Evolutionary conservation across 768 basidiomycete species (phyloP), one percentile per base, ranked within the genome.

Genomic region (Lactifluus echinatus): DNA sequence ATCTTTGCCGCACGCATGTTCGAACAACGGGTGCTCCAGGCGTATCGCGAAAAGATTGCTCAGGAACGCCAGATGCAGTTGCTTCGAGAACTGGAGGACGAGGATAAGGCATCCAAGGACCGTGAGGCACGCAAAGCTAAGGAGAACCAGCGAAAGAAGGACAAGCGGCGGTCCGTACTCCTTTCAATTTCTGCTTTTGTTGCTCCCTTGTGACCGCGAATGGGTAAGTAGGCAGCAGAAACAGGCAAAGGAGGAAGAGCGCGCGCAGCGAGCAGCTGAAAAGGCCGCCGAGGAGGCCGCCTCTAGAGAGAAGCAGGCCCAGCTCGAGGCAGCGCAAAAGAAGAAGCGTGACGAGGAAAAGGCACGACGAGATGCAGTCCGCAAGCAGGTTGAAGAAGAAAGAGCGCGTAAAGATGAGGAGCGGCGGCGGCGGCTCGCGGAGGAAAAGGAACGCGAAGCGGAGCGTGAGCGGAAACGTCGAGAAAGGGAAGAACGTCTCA

Each of bases 1-100:
- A 96, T 99, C 72, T 99, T 99, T 66, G 96, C 96, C 15, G 96
- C 96, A 42, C 84, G 96, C 53, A 96, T 98, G 94, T 98, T 99
- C 70, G 96, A 99, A 74, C 95, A 97, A 72, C 85, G 96, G 23
- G 96, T 98, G 37, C 82, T 96, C 53, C 88, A 93, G 66, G 93
- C 95, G 14, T 98, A 95, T 68, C 87, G 95, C 36, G 95, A 98
- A 74, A 87, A 90, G 71, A 91, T 98, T 17, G 95, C 96, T 12
- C 92, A 95, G 68, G 94, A 95, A 72, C 83, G 93, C 63, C 94
- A 97, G 70, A 74, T 88, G 59, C 94, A 97, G 65, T 79, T 99
- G 21, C 76, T 99, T 56, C 84, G 90, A 29, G 96, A 98, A 68
- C 81, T 99, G 14, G 95, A 96, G 70, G 93, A 94, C 64, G 96